Evolutionary conservation across 2,329 filamentous ascomycete genomes (phyloP).

Genomic region (Verticillium nonalfalfae): DNA sequence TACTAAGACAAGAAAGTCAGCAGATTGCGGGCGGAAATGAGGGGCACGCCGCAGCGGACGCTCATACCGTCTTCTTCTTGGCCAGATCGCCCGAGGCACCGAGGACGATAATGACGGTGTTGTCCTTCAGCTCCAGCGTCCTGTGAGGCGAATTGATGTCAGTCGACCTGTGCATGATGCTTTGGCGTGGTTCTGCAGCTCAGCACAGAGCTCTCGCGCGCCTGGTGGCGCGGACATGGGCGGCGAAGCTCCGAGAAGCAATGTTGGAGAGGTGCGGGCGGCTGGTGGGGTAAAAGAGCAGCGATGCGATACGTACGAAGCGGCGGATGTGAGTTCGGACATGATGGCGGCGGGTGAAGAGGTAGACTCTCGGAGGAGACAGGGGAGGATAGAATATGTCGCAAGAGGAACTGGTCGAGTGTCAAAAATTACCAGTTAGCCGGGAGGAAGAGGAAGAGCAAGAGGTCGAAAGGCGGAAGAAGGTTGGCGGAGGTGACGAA

Average conservation of each 20-base stretch:
- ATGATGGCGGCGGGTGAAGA: conserved; percentile 10
- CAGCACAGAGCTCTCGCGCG: not conserved
- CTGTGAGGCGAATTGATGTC: conserved; percentile 35
- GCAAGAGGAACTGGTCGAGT: not conserved
- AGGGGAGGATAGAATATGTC: not conserved
- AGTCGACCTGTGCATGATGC: not conserved
- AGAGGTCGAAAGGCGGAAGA: conserved; percentile 4
- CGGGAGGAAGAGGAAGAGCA: not conserved
- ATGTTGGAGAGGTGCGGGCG: conserved; percentile 1
- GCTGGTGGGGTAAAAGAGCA: conserved; percentile 11
- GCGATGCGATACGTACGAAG: conserved; percentile 13
- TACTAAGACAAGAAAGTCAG: conserved; percentile 53
- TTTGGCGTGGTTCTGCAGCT: not conserved
- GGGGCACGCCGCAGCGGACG: conserved; percentile 3
- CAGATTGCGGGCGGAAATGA: conserved; percentile 6
- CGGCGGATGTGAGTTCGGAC: conserved; percentile 13
- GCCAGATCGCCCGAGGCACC: conserved; percentile 96
- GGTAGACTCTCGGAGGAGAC: not conserved
- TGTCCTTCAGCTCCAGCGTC: conserved; percentile 92
- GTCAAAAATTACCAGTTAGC: not conserved
- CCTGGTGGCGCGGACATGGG: not conserved
- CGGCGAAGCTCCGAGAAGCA: not conserved
- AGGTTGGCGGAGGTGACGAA: conserved; percentile 5
- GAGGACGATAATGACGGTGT: conserved; percentile 94
- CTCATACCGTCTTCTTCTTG: conserved; percentile 96